Base-by-base conservation (phyloP, 768 basidiomycete genomes). In the Lactifluus pinguis region DNA sequence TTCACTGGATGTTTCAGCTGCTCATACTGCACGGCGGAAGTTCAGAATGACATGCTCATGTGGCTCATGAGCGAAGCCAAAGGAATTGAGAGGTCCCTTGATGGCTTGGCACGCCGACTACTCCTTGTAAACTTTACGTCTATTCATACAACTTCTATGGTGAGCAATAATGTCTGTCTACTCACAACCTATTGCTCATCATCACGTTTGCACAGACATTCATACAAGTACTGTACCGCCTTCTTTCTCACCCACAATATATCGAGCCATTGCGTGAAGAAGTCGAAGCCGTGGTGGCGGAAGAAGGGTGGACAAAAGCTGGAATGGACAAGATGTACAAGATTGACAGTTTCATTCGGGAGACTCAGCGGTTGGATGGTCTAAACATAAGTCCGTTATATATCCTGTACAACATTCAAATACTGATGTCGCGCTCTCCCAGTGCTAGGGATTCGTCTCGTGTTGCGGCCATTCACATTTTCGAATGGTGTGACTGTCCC, bases 1-100 rank as follows among this genome's bases (percentile, higher is more conserved):
- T 13, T 15, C 34, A 19, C 38, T 25, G n/a, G 6, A 10, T 4
- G 34, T 39, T 25, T 25, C 1, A 1, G 25, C 2, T 19, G 7
- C 8, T 44, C 19, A 29, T 25, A 29, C 48, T 15, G 13, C 10
- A 10, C 7, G 4, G 4, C 6, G 30, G 17, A 19, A 30, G 21
- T 10, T 13, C 45, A 78, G 80, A 76, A 76, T 53, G 79, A 82
- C 63, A 65, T 78, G 41, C 71, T 80, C 5, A 72, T 72, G 44
- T 82, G 80, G 80, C 64, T 80, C 7, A 67, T 80, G 44, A 77
- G 76, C 38, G 68, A 69, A 14, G 76, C 76, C 0, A 50, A 68
- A 30, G 72, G 68, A 29, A 49, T 69, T 4, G 71, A 75, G 55
- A 66, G 69, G 19, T 71, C 70, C 0, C 56, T 73, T 9, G 66